phyloP scores from a whole-genome alignment of 2,329 filamentous ascomycete species.

The Westerdykella ornata region DNA sequence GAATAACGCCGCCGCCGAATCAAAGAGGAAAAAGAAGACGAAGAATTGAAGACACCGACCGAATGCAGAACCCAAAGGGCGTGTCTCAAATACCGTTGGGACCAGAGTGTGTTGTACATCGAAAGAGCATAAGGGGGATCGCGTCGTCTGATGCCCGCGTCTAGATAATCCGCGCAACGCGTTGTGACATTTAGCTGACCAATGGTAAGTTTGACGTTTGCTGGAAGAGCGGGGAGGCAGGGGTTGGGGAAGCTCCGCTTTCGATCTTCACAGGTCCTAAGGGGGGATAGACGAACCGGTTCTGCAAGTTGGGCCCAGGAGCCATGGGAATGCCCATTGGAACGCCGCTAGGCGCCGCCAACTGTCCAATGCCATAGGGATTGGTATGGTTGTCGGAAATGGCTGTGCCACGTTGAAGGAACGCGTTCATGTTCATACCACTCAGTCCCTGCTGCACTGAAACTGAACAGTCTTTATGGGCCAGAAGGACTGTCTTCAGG shows the following conservation, averaged over 20 bases:
- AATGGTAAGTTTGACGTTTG: no score
- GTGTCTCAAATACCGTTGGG: no score
- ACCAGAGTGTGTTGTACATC: no score
- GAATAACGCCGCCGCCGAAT: no score
- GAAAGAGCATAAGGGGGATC: no score
- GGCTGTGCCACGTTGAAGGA: slow-evolving; percentile 39
- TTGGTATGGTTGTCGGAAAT: slow-evolving; percentile 39
- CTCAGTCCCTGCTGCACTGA: slow-evolving; percentile 74
- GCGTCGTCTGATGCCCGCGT: no score
- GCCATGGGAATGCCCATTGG: slow-evolving; percentile 39
- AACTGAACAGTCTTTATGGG: slow-evolving; percentile 93
- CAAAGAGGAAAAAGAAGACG: no score
- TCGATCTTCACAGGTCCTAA: slow-evolving; percentile 16
- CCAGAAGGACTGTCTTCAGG: slow-evolving; percentile 83
- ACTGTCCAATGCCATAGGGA: slow-evolving; percentile 45
- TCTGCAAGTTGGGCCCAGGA: slow-evolving; percentile 31
- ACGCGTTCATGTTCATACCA: slow-evolving; percentile 45
- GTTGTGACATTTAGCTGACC: no score
- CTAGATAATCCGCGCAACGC: no score
- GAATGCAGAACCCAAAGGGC: no score
- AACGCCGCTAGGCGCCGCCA: slow-evolving; percentile 36
- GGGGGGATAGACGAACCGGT: slow-evolving; percentile 32
- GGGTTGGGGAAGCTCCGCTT: slow-evolving; percentile 6
- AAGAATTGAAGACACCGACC: no score
- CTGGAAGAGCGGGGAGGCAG: no score